phyloP scores from a whole-genome alignment of 75 land plant species.

The Picea sitchensis region DNA sequence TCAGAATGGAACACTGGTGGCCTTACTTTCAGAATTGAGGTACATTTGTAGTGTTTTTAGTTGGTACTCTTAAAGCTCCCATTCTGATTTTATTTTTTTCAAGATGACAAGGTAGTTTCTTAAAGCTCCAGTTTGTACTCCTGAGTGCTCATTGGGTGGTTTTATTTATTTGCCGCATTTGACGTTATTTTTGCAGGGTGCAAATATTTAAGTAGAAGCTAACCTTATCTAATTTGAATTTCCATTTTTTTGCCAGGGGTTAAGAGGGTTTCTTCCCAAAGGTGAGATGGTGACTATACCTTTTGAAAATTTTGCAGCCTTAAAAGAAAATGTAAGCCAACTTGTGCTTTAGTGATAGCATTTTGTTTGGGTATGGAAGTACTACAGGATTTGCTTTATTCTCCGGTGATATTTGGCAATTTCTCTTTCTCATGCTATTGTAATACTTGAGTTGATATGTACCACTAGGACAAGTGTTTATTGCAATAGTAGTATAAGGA shows the following conservation, averaged over 20 bases:
- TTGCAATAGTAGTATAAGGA: background rate
- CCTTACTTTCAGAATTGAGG: slow-evolving; percentile 77
- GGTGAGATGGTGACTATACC: slow-evolving; percentile 52
- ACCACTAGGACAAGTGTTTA: background rate
- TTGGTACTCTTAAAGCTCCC: background rate
- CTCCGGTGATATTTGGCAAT: background rate
- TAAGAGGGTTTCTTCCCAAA: slow-evolving; percentile 79
- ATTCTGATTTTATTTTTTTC: background rate
- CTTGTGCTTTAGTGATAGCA: background rate
- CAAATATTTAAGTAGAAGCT: background rate
- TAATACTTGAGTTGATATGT: background rate
- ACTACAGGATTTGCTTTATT: background rate
- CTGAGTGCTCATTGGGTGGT: background rate
- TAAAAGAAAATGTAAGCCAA: slow-evolving; percentile 64
- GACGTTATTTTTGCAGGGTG: background rate
- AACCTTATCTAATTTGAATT: background rate
- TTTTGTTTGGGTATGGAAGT: background rate
- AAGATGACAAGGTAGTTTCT: background rate
- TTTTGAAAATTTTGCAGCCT: slow-evolving; percentile 33
- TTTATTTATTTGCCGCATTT: background rate
- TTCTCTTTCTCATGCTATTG: background rate
- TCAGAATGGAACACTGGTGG: slow-evolving; percentile 76
- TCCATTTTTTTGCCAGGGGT: slow-evolving; percentile 44
- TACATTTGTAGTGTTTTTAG: slow-evolving; percentile 11
- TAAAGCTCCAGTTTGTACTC: background rate